Base-by-base conservation (phyloP, 2,329 filamentous ascomycete genomes). In the Colletotrichum filicis region DNA sequence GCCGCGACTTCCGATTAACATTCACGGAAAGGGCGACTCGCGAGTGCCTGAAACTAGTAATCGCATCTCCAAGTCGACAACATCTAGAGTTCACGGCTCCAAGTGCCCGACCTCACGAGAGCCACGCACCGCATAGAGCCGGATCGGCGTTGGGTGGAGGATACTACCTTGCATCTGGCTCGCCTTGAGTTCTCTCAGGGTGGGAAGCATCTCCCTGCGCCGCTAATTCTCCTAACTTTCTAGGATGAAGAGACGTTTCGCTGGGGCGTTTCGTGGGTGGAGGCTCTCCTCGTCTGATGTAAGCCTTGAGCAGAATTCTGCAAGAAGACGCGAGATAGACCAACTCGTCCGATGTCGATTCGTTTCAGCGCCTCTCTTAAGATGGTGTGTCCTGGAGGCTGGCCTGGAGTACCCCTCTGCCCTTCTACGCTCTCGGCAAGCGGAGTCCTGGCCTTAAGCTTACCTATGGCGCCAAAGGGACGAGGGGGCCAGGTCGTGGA, bases 31-130 rank as follows among this genome's bases (percentile, higher is more conserved):
- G 55, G 35, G 53, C 66, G 49, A 66, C 55, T 71, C 46, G 66
- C 66, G 66, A 70, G 55, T 28, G 30, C 37, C 60, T 73, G 71
- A 73, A 73, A 73, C 71, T 67, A 42, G 28, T 14, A 42, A 56
- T 56, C 5, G 49, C 46, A 61, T 49, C 22, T 66, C 22, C 26
- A 61, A n/a, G 30, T 55, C 30, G 24, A 37, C 19, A 32, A 16
- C 28, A 52, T 55, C 46, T 49, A 73, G 35, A 53, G 66, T 52
- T 60, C 60, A 65, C 22, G 59, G 56, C 37, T 52, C 28, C 3
- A 52, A 57, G 32, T 57, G 56, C 42, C 28, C 60, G 37, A 56
- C 46, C 35, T 35, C 56, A 56, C 60, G 46, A 4, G 22, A 30
- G 35, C 55, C 66, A 30, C 9, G 22, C 49, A 57, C 26, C 19